Base-by-base conservation (phyloP, 1,284 basidiomycete genomes). In the Boletus smithii region DNA sequence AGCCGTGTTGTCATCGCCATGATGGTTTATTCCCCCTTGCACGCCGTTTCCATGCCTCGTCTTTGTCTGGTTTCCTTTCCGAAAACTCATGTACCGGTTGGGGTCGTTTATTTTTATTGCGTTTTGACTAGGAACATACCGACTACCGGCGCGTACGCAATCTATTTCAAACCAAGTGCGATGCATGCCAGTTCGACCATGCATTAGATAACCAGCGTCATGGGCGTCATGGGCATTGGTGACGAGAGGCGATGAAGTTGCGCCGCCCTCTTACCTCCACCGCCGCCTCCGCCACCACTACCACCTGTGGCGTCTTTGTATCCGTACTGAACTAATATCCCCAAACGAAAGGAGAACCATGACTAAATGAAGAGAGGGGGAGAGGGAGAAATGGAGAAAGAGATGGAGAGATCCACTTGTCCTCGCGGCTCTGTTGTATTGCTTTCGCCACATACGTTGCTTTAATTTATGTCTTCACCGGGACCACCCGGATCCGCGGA, bases 131-230 rank as follows among this genome's bases (percentile, higher is more conserved):
- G 77, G 61, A 57, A 20, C 68, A 67, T 42, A 42, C 55, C 45
- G 76, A 79, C 49, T 51, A 70, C 41, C 67, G 70, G 43, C 67
- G 68, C 30, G 74, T 79, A 18, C 61, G 69, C 42, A 78, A 76
- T 53, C 59, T 78, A 35, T 72, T 78, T 33, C 77, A 79, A 52
- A 73, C 72, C 52, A 70, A 70, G 42, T 77, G 75, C 61, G 76
- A 78, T 8, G 46, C 27, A 2, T 79, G 77, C 61, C 73, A 70
- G 39, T 48, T 42, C 37, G 63, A 66, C 24, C 50, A 61, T 24
- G 51, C 52, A n/a, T 58, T 57, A 33, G 64, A 62, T 23, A 64
- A 62, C 33, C 50, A 54, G 14, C 61, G 50, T 44, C 63, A 61
- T 3, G 49, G 51, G 4, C 53, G 48, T 29, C 46, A 31, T 3